These are phyloP conservation scores for Discostella stelligeroides DNA, from an alignment of 108 stramenopile species.

Conservation along the genomic window DNA sequence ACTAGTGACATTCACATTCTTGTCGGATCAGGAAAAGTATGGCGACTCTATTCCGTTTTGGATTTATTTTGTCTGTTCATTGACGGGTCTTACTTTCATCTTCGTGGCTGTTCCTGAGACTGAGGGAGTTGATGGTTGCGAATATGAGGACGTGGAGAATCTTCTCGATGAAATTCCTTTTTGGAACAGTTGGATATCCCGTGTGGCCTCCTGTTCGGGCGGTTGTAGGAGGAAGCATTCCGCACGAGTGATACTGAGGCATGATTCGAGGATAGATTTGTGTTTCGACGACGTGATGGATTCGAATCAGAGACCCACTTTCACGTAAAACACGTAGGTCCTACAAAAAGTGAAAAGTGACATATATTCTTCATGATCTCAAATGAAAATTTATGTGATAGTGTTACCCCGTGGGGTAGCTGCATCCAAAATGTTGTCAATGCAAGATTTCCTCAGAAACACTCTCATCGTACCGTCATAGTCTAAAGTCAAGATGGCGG, in stretches of 20 bases:
- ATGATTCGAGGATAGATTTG: slow-evolving; percentile 46
- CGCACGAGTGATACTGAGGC: slow-evolving; percentile 40
- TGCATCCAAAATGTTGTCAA: slow-evolving; percentile 51
- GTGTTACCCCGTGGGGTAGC: slow-evolving; percentile 41
- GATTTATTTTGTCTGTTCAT: slow-evolving; percentile 43
- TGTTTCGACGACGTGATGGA: slow-evolving; percentile 41
- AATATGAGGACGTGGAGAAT: slow-evolving; percentile 47
- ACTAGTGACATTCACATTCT: slow-evolving; percentile 48
- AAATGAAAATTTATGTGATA: slow-evolving; percentile 11
- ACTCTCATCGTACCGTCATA: slow-evolving; percentile 57
- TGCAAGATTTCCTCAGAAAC: slow-evolving; percentile 45
- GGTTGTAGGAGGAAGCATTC: slow-evolving; percentile 4
- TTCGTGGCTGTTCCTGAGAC: slow-evolving; percentile 50
- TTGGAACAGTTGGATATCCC: slow-evolving; percentile 38
- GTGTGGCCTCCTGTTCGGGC: slow-evolving; percentile 6
- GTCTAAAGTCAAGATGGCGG: slow-evolving; percentile 52
- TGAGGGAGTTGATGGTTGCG: slow-evolving; percentile 36
- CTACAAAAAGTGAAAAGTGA: too few relatives aligned
- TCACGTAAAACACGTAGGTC: background rate
- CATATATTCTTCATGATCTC: slow-evolving; percentile 6
- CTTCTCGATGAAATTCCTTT: slow-evolving; percentile 42
- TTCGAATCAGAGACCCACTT: background rate
- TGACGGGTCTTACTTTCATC: slow-evolving; percentile 37
- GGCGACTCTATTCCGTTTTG: slow-evolving; percentile 47
- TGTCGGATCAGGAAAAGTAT: slow-evolving; percentile 46